phyloP scores from a whole-genome alignment of 2,329 filamentous ascomycete species.

The Monilinia fructigena region DNA sequence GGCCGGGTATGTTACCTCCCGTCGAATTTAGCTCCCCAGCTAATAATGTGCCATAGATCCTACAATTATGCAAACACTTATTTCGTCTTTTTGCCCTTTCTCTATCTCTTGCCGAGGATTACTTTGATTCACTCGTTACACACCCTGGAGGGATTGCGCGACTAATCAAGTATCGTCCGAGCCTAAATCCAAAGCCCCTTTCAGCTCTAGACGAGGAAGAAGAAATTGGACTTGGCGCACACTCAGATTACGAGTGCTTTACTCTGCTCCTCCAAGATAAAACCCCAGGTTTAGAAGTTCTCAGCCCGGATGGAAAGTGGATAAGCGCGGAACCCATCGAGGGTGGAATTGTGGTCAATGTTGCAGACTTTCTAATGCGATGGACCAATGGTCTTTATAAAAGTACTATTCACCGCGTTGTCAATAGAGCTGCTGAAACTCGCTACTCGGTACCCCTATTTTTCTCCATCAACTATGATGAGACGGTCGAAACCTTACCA shows the following conservation, averaged over 20 bases:
- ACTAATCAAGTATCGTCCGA: conserved; percentile 51
- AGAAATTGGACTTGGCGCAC: conserved; percentile 46
- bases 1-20: conserved; percentile 27
- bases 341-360: conserved; percentile 52
- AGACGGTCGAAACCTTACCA: conserved; percentile 37
- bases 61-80: conserved; percentile 43
- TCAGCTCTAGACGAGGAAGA: conserved; percentile 36
- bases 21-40: neutral
- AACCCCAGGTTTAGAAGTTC: conserved; percentile 52
- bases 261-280: conserved; percentile 55
- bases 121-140: conserved; percentile 44
- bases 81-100: conserved; percentile 44
- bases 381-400: conserved; percentile 55
- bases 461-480: conserved; percentile 43
- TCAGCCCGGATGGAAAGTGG: conserved; percentile 48
- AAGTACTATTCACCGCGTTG: conserved; percentile 54
- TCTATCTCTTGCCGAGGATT: conserved; percentile 44
- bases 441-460: conserved; percentile 59
- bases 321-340: conserved; percentile 45
- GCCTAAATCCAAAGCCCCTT: conserved; percentile 37
- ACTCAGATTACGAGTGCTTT: conserved; percentile 57
- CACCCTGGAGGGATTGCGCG: conserved; percentile 48
- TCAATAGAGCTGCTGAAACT: conserved; percentile 51
- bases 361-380: conserved; percentile 50
- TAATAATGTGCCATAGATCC: conserved; percentile 27